Percentiles rank a stretch among this genome's conserved stretches.
These are phyloP conservation scores for Lodderomyces pseudojiufengensis DNA, from an alignment of 1,139 yeast genomes.

Conservation along the genomic window DNA sequence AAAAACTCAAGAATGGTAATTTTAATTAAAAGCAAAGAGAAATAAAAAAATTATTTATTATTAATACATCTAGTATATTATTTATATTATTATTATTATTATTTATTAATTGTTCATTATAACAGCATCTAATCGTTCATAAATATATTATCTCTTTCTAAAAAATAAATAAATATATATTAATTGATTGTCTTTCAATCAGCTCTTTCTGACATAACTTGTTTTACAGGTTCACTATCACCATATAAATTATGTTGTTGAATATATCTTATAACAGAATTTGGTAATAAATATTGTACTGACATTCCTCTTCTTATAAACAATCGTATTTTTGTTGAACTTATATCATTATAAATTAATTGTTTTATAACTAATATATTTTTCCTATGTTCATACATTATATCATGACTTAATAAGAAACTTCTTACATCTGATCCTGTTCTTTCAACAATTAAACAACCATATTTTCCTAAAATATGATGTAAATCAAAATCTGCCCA, in stretches of 20 bases:
- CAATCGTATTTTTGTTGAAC: constrained; percentile 89
- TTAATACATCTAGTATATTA: constrained; percentile 1
- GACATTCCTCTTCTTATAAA: constrained; percentile 94
- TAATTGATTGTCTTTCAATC: constrained; percentile 21
- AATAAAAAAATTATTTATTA: not conserved
- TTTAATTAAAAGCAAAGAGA: too few relatives aligned
- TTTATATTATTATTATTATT: not conserved
- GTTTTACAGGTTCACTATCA: constrained; percentile 91
- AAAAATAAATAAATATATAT: not conserved
- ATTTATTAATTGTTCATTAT: too few relatives aligned
- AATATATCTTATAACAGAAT: constrained; percentile 89
- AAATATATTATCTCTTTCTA: too few relatives aligned
- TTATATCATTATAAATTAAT: constrained; percentile 90
- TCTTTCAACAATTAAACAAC: constrained; percentile 93
- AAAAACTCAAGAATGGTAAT: constrained; percentile 78
- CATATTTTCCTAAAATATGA: constrained; percentile 92
- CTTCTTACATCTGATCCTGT: constrained; percentile 95
- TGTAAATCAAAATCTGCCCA: constrained; percentile 97
- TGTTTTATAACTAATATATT: constrained; percentile 94
- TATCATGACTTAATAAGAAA: constrained; percentile 86
- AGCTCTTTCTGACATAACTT: constrained; percentile 63
- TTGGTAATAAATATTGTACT: constrained; percentile 90
- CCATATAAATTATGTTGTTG: constrained; percentile 87
- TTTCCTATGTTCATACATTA: constrained; percentile 93
- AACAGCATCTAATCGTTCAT: too few relatives aligned